Evolutionary conservation across 2,329 filamentous ascomycete species (phyloP), one percentile per base, ranked within the genome.

Genomic region (Sarocladium oryzae): DNA sequence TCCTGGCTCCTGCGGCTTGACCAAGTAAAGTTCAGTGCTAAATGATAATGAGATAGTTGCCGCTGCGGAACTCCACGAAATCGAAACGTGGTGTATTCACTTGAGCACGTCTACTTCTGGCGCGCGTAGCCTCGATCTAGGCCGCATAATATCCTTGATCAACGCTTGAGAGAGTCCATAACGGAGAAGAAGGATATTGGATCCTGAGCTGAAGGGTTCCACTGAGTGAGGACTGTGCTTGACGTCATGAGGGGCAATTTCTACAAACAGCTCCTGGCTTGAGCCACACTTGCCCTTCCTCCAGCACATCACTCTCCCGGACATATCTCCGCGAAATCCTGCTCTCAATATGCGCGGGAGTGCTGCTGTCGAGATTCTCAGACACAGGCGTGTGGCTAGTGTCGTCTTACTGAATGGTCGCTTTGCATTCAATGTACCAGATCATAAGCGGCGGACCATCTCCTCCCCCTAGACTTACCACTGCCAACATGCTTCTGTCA

Each of bases 311-410:
- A 3, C n/a, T 11, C 21, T 7, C 21, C 40, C 40, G 40, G 35
- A 38, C 38, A 30, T 30, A 48, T 23, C 40, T 46, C 26, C 4
- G 50, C 50, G 11, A 23, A 30, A 30, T 30, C 28, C 28, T 50
- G 3, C 33, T 52, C 2, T 55, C 54, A 30, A 28, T 46, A 4
- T 54, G 48, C 2, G 53, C 48, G 3, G 36, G 9, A 48, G 43
- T 6, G 26, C 28, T 26, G n/a, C 4, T 9, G 4, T 48, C 43
- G 43, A 48, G 43, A 48, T 48, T 30, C 16, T 11, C 37, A 20
- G 24, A 33, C 11, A 33, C 28, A 43, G 20, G 43, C 24, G 43
- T 48, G 43, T 48, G 43, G 43, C 43, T 48, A 48, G 26, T 48
- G 43, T 23, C 40, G 21, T 15, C n/a, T 16, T 30, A 30, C 40